These are phyloP conservation scores for Prunus armeniaca DNA, from an alignment of 306 rosid genomes.

Conservation along the genomic window DNA sequence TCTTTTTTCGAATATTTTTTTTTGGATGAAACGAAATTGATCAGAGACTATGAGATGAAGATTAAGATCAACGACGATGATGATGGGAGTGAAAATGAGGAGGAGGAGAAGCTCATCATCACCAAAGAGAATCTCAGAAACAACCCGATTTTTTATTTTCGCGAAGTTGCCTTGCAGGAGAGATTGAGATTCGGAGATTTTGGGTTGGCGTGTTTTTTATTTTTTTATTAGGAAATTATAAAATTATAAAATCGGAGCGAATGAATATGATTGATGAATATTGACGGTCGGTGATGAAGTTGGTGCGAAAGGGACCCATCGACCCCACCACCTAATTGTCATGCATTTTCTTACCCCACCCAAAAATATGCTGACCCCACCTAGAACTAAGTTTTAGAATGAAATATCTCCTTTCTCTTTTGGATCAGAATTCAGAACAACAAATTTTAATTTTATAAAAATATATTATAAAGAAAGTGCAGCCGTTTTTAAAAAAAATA, in stretches of 20 bases:
- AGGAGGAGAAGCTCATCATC: slow-evolving; percentile 19
- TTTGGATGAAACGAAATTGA: not conserved
- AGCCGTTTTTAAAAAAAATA: too few species aligned
- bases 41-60: not conserved
- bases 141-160: not conserved
- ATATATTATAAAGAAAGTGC: too few species aligned
- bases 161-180: not conserved
- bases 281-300: not conserved
- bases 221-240: not conserved
- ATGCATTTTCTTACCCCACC: not conserved
- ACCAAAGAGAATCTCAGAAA: not conserved
- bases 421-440: too few species aligned
- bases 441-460: too few species aligned
- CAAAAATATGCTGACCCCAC: too few species aligned
- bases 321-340: not conserved
- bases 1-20: too few species aligned
- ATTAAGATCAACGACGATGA: not conserved
- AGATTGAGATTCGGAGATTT: not conserved
- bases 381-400: too few species aligned
- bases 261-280: not conserved
- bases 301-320: too few species aligned
- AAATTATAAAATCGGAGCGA: not conserved
- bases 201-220: not conserved
- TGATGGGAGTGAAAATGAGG: not conserved
- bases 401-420: not conserved